Conservation (phyloP, 306 rosid genomes). For the Acacia acuminata region DNA sequence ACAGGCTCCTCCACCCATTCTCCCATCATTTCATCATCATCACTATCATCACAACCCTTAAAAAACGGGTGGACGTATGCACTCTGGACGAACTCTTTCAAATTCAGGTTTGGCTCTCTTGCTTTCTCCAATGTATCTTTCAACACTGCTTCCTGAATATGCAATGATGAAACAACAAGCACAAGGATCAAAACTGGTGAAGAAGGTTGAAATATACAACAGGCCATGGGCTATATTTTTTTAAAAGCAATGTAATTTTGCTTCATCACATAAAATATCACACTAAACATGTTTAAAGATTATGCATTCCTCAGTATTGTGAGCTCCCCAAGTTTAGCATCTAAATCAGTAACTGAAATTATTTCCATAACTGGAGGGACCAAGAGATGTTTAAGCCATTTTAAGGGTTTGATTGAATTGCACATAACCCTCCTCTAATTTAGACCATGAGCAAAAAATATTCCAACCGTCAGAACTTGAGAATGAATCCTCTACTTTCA, state of each 20-base stretch:
- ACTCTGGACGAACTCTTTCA: slow-evolving; percentile 79
- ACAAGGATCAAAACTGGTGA: not conserved
- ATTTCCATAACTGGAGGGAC: not conserved
- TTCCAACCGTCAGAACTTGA: not conserved
- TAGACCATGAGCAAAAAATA: not conserved
- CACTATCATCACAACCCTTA: slow-evolving; percentile 61
- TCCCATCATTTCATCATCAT: slow-evolving; percentile 43
- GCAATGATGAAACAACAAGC: not conserved
- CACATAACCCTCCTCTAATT: not conserved
- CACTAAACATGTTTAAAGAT: too few relatives aligned
- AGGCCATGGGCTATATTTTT: not conserved
- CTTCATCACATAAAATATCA: too few relatives aligned
- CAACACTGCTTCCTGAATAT: slow-evolving; percentile 88
- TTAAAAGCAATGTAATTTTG: too few relatives aligned
- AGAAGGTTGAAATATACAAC: not conserved
- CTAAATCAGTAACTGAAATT: too few relatives aligned
- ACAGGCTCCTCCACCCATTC: slow-evolving; percentile 52
- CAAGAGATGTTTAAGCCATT: not conserved
- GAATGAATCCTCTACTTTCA: too few relatives aligned
- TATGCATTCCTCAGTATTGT: too few relatives aligned
- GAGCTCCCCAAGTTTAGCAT: too few relatives aligned
- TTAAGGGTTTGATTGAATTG: not conserved
- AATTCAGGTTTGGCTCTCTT: slow-evolving; percentile 77
- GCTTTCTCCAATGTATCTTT: slow-evolving; percentile 87
- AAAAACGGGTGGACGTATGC: slow-evolving; percentile 87